Evolutionary conservation across 768 basidiomycete species (phyloP).

Genomic region (Heimioporus sp.): DNA sequence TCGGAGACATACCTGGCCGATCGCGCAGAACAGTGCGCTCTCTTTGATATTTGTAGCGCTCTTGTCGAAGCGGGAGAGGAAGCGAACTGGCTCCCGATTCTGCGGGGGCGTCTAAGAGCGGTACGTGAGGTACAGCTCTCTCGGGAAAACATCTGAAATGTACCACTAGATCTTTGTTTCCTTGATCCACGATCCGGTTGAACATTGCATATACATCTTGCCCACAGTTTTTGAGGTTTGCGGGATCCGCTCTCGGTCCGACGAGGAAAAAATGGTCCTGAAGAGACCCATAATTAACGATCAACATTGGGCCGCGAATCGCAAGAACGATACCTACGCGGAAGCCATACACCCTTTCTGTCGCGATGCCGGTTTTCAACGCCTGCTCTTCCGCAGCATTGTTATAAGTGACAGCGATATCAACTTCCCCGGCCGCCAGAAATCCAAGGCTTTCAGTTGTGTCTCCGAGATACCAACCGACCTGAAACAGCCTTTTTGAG

Average conservation of each 20-base stretch:
- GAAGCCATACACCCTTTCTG: conserved; percentile 42
- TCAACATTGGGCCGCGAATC: not conserved
- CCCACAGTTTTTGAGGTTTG: conserved; percentile 34
- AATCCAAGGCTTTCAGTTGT: conserved; percentile 49
- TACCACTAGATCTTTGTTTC: conserved; percentile 44
- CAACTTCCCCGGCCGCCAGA: conserved; percentile 41
- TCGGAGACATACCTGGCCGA: conserved; percentile 41
- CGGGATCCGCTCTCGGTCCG: conserved; percentile 48
- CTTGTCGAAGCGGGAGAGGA: conserved; percentile 57
- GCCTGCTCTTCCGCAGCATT: conserved; percentile 46
- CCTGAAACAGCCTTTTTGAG: conserved; percentile 26
- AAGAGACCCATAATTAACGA: not conserved
- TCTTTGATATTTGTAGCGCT: conserved; percentile 62
- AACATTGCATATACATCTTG: conserved; percentile 40
- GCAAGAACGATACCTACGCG: conserved; percentile 31
- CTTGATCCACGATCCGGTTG: conserved; percentile 43
- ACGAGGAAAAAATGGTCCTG: conserved; percentile 54
- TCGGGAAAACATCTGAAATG: conserved; percentile 1
- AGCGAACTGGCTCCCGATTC: conserved; percentile 40
- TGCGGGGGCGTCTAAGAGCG: conserved; percentile 24
- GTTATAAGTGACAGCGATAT: conserved; percentile 54
- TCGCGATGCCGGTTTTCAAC: conserved; percentile 30
- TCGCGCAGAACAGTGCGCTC: conserved; percentile 44
- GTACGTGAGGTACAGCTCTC: not conserved
- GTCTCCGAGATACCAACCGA: conserved; percentile 57